phyloP scores from a whole-genome alignment of 2,329 filamentous ascomycete genomes.

The Biscogniauxia sp. region DNA sequence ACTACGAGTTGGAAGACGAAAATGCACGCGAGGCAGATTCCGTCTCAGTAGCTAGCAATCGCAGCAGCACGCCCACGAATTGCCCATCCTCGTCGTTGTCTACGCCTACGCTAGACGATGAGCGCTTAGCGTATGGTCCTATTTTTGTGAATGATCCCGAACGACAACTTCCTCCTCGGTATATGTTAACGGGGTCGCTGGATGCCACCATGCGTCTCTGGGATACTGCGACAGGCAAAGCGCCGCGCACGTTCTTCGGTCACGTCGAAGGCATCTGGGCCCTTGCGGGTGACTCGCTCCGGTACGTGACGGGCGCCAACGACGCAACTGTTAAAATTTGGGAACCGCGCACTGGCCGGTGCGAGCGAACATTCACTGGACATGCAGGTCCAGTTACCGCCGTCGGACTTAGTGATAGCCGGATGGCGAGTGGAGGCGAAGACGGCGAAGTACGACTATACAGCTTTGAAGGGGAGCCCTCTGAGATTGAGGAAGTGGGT shows the following conservation, averaged over 20 bases:
- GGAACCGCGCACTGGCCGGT: constrained; percentile 88
- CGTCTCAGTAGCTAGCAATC: constrained; percentile 47
- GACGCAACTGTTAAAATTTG: constrained; percentile 94
- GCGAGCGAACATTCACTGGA: constrained; percentile 87
- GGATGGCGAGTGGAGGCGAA: constrained; percentile 88
- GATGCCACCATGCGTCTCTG: constrained; percentile 91
- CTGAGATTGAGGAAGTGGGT: constrained; percentile 46
- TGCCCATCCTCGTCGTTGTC: constrained; percentile 24
- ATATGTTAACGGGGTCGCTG: constrained; percentile 89
- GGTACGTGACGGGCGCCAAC: constrained; percentile 85
- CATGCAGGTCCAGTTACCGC: constrained; percentile 91
- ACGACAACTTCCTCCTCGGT: constrained; percentile 75
- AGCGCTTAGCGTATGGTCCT: constrained; percentile 56
- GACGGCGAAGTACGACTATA: constrained; percentile 89
- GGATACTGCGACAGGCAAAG: constrained; percentile 80
- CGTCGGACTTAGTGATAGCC: constrained; percentile 83
- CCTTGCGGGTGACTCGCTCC: constrained; percentile 80
- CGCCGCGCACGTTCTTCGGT: constrained; percentile 90
- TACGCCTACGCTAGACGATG: constrained; percentile 35
- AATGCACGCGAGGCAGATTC: constrained; percentile 53
- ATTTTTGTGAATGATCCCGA: constrained; percentile 59
- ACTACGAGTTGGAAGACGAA: constrained; percentile 84
- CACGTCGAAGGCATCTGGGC: constrained; percentile 97
- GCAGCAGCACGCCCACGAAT: constrained; percentile 40
- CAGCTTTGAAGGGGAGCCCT: constrained; percentile 60